Evolutionary conservation across 2,329 filamentous ascomycete genomes (phyloP).

Genomic region (Verruconis gallopava): DNA sequence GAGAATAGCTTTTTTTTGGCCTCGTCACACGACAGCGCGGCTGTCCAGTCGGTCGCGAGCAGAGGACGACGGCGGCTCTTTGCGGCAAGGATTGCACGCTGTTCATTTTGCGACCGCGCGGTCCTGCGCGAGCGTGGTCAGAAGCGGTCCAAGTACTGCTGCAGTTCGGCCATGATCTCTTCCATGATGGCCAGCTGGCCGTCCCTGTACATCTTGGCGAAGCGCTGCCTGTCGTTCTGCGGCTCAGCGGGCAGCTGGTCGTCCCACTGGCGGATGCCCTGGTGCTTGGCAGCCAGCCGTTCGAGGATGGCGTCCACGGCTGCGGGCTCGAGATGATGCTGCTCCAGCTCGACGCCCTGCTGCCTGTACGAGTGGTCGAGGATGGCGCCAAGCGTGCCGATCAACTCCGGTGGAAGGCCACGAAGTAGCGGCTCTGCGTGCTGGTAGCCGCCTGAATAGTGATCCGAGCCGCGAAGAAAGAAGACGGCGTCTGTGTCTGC

Average conservation of each 20-base stretch:
- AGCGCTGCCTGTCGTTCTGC: constrained; percentile 26
- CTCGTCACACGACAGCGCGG: too few relatives aligned
- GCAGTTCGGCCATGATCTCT: constrained; percentile 10
- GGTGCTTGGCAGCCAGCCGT: constrained; percentile 21
- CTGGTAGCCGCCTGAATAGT: constrained; percentile 23
- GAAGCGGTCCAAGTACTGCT: constrained; percentile 3
- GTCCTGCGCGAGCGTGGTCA: too few relatives aligned
- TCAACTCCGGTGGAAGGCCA: constrained; percentile 22
- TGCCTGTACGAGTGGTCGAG: constrained; percentile 14
- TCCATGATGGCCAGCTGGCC: constrained; percentile 20
- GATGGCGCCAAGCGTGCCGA: constrained; percentile 17
- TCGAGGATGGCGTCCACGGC: constrained; percentile 13
- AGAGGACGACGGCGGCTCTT: too few relatives aligned
- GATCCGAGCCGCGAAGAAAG: constrained; percentile 21
- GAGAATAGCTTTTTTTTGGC: too few relatives aligned
- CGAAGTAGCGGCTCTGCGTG: constrained; percentile 15
- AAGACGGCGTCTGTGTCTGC: constrained; percentile 24
- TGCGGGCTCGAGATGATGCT: constrained; percentile 3
- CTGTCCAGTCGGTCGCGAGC: too few relatives aligned
- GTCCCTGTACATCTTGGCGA: constrained; percentile 30
- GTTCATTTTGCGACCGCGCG: too few relatives aligned
- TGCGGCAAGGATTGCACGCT: too few relatives aligned
- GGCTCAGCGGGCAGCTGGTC: constrained; percentile 16
- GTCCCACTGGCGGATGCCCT: constrained; percentile 11
- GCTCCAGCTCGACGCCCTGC: constrained; percentile 10